phyloP scores from a whole-genome alignment of 1,139 yeast genomes.

The Yamadazyma epiphylla region DNA sequence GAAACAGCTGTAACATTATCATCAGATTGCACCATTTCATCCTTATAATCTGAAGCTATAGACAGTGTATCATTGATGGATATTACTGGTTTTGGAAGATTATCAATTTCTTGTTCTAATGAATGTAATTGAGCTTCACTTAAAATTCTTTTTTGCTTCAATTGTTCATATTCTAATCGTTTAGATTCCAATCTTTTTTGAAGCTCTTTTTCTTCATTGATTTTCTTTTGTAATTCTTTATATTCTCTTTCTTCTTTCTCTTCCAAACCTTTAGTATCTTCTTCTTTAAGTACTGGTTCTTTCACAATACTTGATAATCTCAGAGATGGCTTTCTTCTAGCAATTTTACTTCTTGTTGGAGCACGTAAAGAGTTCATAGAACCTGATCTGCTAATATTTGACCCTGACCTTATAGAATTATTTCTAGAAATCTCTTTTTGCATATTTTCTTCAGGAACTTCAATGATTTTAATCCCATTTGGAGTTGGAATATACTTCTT shows the following conservation, averaged over 20 bases:
- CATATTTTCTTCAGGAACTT: slow-evolving; percentile 40
- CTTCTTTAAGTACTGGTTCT: slow-evolving; percentile 9
- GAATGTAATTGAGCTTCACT: slow-evolving; percentile 18
- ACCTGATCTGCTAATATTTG: slow-evolving; percentile 22
- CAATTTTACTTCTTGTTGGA: slow-evolving; percentile 4
- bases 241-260: slow-evolving; percentile 4
- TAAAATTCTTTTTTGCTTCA: slow-evolving; percentile 17
- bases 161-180: slow-evolving; percentile 28
- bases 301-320: slow-evolving; percentile 15
- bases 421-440: slow-evolving; percentile 38
- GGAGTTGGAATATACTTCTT: slow-evolving; percentile 48
- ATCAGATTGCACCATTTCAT: background rate
- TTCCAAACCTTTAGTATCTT: slow-evolving; percentile 7
- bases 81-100: slow-evolving; percentile 1
- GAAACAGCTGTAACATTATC: background rate
- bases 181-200: slow-evolving; percentile 28
- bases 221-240: slow-evolving; percentile 20
- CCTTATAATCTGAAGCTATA: background rate
- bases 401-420: slow-evolving; percentile 37
- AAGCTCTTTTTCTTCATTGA: slow-evolving; percentile 28
- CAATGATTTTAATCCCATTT: slow-evolving; percentile 44
- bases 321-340: slow-evolving; percentile 14
- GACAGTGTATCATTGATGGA: background rate
- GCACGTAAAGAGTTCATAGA: slow-evolving; percentile 15
- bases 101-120: slow-evolving; percentile 7